Evolutionary conservation across 148 eudicot genomes (phyloP), one percentile per base, ranked within the genome.

Genomic region (Agrostemma githago): DNA sequence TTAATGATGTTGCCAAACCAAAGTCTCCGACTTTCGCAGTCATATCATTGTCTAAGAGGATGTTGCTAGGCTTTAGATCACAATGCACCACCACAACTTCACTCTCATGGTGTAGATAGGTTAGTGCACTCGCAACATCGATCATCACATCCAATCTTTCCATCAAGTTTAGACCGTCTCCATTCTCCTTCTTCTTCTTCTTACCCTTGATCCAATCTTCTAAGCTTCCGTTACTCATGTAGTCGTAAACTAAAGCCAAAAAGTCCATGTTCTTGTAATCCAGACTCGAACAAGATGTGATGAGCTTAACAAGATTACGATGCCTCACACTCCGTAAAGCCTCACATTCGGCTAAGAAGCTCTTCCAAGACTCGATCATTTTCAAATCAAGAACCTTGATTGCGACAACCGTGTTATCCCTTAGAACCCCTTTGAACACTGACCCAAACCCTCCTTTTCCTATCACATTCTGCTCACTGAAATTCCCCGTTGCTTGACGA

Each of bases 41-140:
- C 89, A 88, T 75, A 64, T 90, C 89, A 64, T 75, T 76, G 44
- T 88, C 89, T n/a, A 89, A 61, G 15, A 89, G 83, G 17, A 88
- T 74, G 66, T 87, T 89, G 69, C 88, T 82, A 15, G 90, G 93
- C 81, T 89, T 89, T 34, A 89, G n/a, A 81, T 89, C 91, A 77
- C 94, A 88, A 39, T 90, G 95, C 77, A 90, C 88, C 14, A 88
- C 78, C 10, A 79, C 83, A 51, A 75, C 73, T 72, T 85, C 88
- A 19, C 76, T 83, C 19, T 88, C 89, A 74, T 85, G 80, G 77
- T 90, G 95, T 58, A 90, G 34, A 73, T 90, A 90, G 44, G 72
- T 74, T 3, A 90, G 21, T 19, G 84, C 89, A 77, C 78, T 63
- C 11, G 87, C 95, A 34, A 90, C 84, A 79, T 84, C 95, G 11